Evolutionary conservation across 306 rosid species (phyloP), one percentile per base, ranked within the genome.

Genomic region (Vigna hirtella): DNA sequence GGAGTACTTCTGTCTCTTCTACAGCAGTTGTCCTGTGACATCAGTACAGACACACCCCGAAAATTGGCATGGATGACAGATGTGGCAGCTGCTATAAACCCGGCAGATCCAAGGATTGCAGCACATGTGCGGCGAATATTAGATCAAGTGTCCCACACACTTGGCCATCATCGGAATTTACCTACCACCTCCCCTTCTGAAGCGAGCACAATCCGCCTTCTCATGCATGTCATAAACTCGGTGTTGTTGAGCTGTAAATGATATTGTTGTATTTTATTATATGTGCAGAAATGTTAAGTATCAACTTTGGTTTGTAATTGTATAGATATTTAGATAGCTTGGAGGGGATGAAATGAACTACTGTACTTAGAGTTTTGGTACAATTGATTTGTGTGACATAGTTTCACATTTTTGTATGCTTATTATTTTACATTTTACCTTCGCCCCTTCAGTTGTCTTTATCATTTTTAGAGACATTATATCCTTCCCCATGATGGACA

Each of bases 1-100:
- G 92, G 95, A 73, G 92, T 90, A 51, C 87, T 90, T 63, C 70
- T 90, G 71, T 86, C 95, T 65, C 95, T 90, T 79, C 91, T 90
- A 48, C 95, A 90, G 49, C 95, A 86, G 76, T 53, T 90, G 78
- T 82, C 95, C 40, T 88, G 89, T 57, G 95, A 81, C 76, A 73
- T 88, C 57, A 78, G 28, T 73, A 64, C 62, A 0, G 92, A 90
- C 6, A 83, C 89, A 45, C 82, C 90, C 6, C 79, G 42, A 79
- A 90, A 90, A 79, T 62, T 90, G 70, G 78, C 86, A 26, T 90
- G 95, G 95, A 88, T 90, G 91, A 88, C 89, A 5, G 91, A 88
- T 15, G 92, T 85, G 14, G 92, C 95, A 70, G 77, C 91, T 13
- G 79, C 87, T 52, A 70, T 90, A 85, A 80, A 90, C 69, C 92